Base-by-base conservation (phyloP, 2,329 filamentous ascomycete genomes). In the Furcasterigmium sp. region DNA sequence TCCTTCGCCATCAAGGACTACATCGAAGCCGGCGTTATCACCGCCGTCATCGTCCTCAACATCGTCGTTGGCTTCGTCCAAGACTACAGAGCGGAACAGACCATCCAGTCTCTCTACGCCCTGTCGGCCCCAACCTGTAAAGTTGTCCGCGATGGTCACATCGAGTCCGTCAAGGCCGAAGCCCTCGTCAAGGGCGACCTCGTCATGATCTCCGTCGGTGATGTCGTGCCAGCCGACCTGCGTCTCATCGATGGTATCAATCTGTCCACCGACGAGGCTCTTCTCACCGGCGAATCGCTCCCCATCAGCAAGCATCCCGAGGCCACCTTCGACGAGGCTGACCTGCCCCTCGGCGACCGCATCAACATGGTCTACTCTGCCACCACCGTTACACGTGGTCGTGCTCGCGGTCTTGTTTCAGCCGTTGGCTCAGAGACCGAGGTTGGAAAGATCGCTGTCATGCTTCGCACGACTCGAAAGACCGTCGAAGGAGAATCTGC, bases 401-500 rank as follows among this genome's bases (percentile, higher is more conserved):
- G 84, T 45, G 84, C 78, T 38, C 80, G 70, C 11, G 84, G 84
- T 46, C 76, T 88, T 42, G 83, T 87, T 38, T 75, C 82, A 40
- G 74, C 78, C 23, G 85, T 80, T n/a, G 84, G 79, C 35, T 86
- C 88, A 83, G 62, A 74, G 46, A 90, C 85, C 18, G 82, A 88
- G 61, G 82, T 90, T 42, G 86, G 86, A 53, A 80, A 80, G 56
- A 88, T 90, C 53, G 85, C 86, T n/a, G 75, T 73, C 43, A 73
- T 85, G 51, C 72, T 91, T 36, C 80, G 82, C 42, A 76, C 78
- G 19, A 74, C 70, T 53, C 68, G 73, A 44, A 74, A 67, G 54
- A 74, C 69, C 59, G 69, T 56, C 58, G 73, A 62, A 53, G 70
- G 65, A 35, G 50, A 55, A 11, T 56, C 58, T 30, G 59, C 59